Base-by-base conservation (phyloP, 306 rosid species). In the Cucurbita pepo region DNA sequence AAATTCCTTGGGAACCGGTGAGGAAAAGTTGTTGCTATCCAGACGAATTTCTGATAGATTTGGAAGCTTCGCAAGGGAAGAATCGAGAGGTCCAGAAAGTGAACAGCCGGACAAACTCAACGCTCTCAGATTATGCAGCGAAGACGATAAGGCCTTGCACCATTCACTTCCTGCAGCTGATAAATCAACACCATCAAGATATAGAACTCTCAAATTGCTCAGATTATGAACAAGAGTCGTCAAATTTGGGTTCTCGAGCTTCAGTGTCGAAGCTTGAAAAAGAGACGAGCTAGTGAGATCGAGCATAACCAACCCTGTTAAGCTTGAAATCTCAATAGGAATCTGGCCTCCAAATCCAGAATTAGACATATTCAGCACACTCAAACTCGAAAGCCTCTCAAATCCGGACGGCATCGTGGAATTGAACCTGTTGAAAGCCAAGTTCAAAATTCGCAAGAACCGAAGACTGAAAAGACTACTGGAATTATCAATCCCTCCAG, bases 121-220 rank as follows among this genome's bases (percentile, higher is more conserved):
- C 5, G 51, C 82, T 63, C 18, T 77, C 40, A 83, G 11, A 0
- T 75, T 65, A 9, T 40, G 70, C 80, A 83, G 8, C n/a, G 84
- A 80, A 50, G 84, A 74, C 3, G 82, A 74, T 22, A 83, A 57
- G 2, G 73, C 70, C n/a, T 52, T 38, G 37, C 85, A 34, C 97
- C 97, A 89, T 13, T 87, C 67, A 0, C 69, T 3, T 22, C 86
- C 87, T 7, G 4, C 4, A 1, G 78, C 84, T 21, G 88, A 76
- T 75, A 86, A 71, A 5, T 1, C 25, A 3, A 83, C 81, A 63
- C 90, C 87, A 77, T 91, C 88, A 0, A 91, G 72, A 81, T 50
- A n/a, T n/a, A 89, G 56, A 48, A 80, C 76, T 12, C 6, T n/a
- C 34, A 89, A 76, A 16, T 76, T 25, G 0, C 65, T 43, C 56